These are phyloP conservation scores for Adansonia digitata DNA, from an alignment of 345 rosid species.

Conservation along the genomic window DNA sequence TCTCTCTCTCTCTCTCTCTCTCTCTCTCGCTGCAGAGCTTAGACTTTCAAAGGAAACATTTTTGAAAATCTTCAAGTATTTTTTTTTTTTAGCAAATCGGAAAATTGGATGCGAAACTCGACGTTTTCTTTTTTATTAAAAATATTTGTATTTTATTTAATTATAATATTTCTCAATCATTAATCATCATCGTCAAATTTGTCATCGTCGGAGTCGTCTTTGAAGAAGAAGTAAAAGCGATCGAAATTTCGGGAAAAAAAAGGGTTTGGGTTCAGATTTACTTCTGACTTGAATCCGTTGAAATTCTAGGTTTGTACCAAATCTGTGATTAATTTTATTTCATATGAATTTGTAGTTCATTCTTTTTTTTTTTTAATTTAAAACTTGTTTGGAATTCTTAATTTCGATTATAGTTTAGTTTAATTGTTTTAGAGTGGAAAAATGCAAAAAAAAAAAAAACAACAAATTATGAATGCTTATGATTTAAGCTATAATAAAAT, in stretches of 20 bases:
- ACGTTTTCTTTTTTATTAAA: background rate
- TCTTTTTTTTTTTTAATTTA: background rate
- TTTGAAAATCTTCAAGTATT: too few species aligned
- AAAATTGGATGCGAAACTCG: conserved; percentile 17
- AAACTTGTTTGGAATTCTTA: background rate
- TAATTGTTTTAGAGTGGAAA: background rate
- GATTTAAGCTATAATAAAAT: background rate
- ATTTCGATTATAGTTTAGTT: background rate
- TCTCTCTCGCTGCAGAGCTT: background rate
- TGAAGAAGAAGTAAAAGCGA: background rate
- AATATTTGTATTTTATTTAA: background rate
- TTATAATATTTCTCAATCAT: conserved; percentile 6
- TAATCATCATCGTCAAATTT: conserved; percentile 11
- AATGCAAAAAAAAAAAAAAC: too few species aligned
- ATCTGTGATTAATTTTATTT: background rate
- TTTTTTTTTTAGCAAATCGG: conserved; percentile 10
- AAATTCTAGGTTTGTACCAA: conserved; percentile 22
- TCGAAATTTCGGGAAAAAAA: background rate
- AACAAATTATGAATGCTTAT: background rate
- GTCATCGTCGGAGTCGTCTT: conserved; percentile 5
- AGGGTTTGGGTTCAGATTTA: conserved; percentile 6
- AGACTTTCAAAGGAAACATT: background rate
- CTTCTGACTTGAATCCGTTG: background rate
- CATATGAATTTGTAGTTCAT: background rate
- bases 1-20: background rate